Evolutionary conservation across 129 eudicot genomes (phyloP).

Genomic region (Scalesia atractyloides): DNA sequence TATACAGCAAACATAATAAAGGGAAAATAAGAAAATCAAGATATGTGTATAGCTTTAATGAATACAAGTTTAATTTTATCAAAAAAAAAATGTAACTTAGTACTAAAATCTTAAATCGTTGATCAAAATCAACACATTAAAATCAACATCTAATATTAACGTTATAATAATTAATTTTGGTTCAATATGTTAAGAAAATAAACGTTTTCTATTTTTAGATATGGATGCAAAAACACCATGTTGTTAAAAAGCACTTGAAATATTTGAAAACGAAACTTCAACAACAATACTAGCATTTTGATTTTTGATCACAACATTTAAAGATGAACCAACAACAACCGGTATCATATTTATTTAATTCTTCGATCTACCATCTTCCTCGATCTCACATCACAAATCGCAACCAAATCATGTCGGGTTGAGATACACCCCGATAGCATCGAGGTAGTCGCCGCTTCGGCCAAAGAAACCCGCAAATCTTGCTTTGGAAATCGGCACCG

Average conservation of each 20-base stretch:
- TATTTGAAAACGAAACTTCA: not conserved
- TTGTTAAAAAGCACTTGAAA: not conserved
- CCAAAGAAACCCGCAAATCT: slow-evolving; percentile 41
- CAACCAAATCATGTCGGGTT: slow-evolving; percentile 19
- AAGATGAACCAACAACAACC: slow-evolving; percentile 2
- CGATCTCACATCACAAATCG: not conserved
- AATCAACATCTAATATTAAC: too few relatives aligned
- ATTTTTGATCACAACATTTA: not conserved
- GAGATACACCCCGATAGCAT: slow-evolving; percentile 40
- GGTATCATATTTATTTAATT: slow-evolving; percentile 23
- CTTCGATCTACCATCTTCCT: not conserved
- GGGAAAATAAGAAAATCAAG: too few relatives aligned
- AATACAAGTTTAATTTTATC: too few relatives aligned
- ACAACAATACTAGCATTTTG: not conserved
- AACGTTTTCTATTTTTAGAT: not conserved
- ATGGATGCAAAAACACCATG: not conserved
- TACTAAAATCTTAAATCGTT: too few relatives aligned
- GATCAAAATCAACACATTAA: too few relatives aligned
- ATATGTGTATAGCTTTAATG: too few relatives aligned
- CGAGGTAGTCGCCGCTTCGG: slow-evolving; percentile 26
- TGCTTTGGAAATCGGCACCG: slow-evolving; percentile 35
- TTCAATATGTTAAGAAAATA: not conserved
- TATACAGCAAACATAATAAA: too few relatives aligned
- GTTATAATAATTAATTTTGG: not conserved
- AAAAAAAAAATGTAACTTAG: too few relatives aligned